Evolutionary conservation across 768 basidiomycete genomes (phyloP), one percentile per base, ranked within the genome.

Genomic region (Kwoniella sp.): DNA sequence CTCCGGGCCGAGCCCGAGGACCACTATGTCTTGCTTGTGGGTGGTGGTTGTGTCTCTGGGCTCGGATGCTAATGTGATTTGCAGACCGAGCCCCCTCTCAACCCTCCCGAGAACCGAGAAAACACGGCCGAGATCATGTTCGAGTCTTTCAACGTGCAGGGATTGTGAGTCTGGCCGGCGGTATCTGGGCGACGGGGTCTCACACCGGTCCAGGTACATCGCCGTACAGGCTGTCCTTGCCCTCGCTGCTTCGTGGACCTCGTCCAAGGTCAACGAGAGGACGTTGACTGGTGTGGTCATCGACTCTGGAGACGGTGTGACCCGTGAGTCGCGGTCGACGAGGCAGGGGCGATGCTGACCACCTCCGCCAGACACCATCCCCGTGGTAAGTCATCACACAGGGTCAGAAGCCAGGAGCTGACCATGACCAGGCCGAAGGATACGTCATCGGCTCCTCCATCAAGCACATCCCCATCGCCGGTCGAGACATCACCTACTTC

Each of bases 41-140:
- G 91, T 60, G 6, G 27, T 15, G 14, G 25, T 50, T 15, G 5
- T 15, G 15, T 19, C 34, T 6, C 34, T 15, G 5, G 15, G 15
- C 34, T 7, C 7, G 31, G 9, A 8, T 7, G 14, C 31, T 37
- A 14, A n/a, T n/a, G n/a, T n/a, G n/a, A n/a, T n/a, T n/a, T 23
- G n/a, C 59, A 96, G 93, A 99, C 95, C n/a, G 95, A 99, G 71
- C 95, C 95, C 3, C 93, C 95, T 20, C 83, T 99, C 50, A 98
- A 99, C 72, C 83, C 93, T 0, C 95, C 95, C 1, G 95, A 99
- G 78, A 99, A 98, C 78, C 81, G 95, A 65, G 95, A 99, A 76
- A 93, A 93, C 75, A 98, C 93, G 0, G 95, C 95, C 17, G 93
- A 98, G 73, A 98, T 98, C 78, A 96, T 99, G 82, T 99, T 98